A percentile compares a stretch with the other conserved stretches of the same genome.
phyloP scores from a whole-genome alignment of 2,329 filamentous ascomycete species.

The Hymenoscyphus albidus region DNA sequence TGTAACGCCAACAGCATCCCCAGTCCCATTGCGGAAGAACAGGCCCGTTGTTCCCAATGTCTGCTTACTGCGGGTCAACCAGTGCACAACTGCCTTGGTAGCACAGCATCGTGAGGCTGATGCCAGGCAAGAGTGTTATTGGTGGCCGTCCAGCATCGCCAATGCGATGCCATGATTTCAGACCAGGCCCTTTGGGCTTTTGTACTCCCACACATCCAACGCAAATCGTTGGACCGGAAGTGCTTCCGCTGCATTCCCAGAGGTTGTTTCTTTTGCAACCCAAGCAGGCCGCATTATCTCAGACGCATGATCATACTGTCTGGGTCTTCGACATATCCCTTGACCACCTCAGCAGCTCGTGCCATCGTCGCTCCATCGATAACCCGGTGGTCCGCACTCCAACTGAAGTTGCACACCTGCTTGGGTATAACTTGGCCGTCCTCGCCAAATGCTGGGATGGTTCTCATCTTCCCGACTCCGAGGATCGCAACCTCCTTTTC shows the following conservation, averaged over 20 bases:
- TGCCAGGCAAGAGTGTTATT: constrained; percentile 3
- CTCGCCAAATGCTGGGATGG: constrained; percentile 72
- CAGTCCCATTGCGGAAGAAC: constrained; percentile 16
- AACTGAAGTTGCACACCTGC: constrained; percentile 87
- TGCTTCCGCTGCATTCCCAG: constrained; percentile 1
- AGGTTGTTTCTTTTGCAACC: constrained; percentile 2
- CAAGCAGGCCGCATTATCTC: constrained; percentile 46
- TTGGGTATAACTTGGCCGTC: constrained; percentile 59
- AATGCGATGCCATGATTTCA: constrained; percentile 4
- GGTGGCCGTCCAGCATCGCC: background rate
- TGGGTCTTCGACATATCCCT: constrained; percentile 74
- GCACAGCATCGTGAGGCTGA: constrained; percentile 15
- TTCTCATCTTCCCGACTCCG: constrained; percentile 76
- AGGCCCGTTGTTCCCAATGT: constrained; percentile 11
- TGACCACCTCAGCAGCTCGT: constrained; percentile 78
- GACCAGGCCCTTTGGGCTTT: background rate
- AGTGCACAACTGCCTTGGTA: constrained; percentile 5
- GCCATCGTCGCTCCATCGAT: constrained; percentile 95
- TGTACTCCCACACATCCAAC: background rate
- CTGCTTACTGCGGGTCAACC: constrained; percentile 14
- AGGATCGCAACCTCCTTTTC: constrained; percentile 88
- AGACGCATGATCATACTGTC: constrained; percentile 83
- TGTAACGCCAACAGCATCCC: background rate
- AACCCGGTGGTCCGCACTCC: constrained; percentile 92
- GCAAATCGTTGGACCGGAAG: constrained; percentile 5